These are phyloP conservation scores for Zasmidium angulare DNA, from an alignment of 2,329 filamentous ascomycete genomes.

Conservation along the genomic window DNA sequence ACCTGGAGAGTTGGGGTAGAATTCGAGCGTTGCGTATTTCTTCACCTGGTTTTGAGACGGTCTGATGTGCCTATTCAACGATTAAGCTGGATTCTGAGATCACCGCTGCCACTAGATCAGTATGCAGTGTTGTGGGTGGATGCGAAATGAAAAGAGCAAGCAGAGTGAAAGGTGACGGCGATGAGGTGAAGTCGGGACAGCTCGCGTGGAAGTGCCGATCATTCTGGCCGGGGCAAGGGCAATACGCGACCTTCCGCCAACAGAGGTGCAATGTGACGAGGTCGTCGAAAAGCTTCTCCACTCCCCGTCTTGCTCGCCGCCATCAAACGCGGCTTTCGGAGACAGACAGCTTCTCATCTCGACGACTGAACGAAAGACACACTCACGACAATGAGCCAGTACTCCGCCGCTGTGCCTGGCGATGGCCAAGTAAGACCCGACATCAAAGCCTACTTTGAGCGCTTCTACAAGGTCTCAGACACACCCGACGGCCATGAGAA, in stretches of 20 bases:
- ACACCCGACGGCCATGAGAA: constrained; percentile 49
- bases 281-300: not conserved
- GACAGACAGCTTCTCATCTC: not conserved
- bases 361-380: not conserved
- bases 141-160: not conserved
- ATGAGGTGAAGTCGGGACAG: not conserved
- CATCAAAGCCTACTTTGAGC: constrained; percentile 46
- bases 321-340: not conserved
- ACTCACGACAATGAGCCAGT: constrained; percentile 31
- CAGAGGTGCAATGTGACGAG: not conserved
- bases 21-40: too few species aligned
- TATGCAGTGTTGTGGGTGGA: not conserved
- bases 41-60: too few species aligned
- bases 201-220: not conserved
- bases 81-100: too few species aligned
- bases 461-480: constrained; percentile 49
- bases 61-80: too few species aligned
- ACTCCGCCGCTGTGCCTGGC: constrained; percentile 29
- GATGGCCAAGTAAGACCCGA: constrained; percentile 38
- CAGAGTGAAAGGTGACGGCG: not conserved
- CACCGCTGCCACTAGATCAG: too few species aligned
- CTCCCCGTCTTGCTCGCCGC: not conserved
- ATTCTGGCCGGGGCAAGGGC: not conserved
- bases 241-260: too few species aligned
- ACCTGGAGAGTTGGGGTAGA: too few species aligned